These are phyloP conservation scores for Kodamaea suecica DNA, from an alignment of 1,139 yeast species.

Conservation along the genomic window DNA sequence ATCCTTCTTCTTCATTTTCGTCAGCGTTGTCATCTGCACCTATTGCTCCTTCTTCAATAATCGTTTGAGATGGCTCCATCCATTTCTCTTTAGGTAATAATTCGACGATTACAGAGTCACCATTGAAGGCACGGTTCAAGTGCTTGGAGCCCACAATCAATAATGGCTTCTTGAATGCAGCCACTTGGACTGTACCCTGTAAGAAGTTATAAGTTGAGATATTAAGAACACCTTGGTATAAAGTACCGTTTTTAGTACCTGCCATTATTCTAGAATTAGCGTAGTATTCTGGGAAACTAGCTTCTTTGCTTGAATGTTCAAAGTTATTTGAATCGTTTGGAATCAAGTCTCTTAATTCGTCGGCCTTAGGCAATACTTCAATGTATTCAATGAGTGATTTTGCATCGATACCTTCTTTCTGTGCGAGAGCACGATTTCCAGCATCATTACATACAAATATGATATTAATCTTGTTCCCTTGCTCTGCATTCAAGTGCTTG, in stretches of 20 bases:
- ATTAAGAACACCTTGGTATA: conserved; percentile 80
- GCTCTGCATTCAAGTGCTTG: conserved; percentile 50
- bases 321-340: conserved; percentile 49
- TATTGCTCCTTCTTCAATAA: conserved; percentile 69
- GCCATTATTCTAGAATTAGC: conserved; percentile 82
- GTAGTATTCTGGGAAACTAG: conserved; percentile 74
- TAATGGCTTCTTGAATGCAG: conserved; percentile 78
- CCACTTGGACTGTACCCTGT: conserved; percentile 78
- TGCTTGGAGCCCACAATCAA: conserved; percentile 78
- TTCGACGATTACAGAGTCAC: conserved; percentile 90
- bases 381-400: conserved; percentile 64
- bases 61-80: conserved; percentile 80
- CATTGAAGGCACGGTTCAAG: conserved; percentile 86
- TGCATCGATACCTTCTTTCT: conserved; percentile 51
- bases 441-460: conserved; percentile 78
- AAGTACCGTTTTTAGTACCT: conserved; percentile 81
- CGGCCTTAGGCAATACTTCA: conserved; percentile 69
- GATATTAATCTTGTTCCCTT: conserved; percentile 43
- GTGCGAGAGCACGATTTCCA: conserved; percentile 60
- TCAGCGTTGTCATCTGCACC: conserved; percentile 59
- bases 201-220: conserved; percentile 83
- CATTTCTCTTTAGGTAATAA: conserved; percentile 81
- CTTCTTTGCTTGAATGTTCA: conserved; percentile 35
- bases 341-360: conserved; percentile 73
- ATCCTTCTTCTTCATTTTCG: conserved; percentile 42